Evolutionary conservation across 106 monocot genomes (phyloP).

Genomic region (Cymbidium sinense): DNA sequence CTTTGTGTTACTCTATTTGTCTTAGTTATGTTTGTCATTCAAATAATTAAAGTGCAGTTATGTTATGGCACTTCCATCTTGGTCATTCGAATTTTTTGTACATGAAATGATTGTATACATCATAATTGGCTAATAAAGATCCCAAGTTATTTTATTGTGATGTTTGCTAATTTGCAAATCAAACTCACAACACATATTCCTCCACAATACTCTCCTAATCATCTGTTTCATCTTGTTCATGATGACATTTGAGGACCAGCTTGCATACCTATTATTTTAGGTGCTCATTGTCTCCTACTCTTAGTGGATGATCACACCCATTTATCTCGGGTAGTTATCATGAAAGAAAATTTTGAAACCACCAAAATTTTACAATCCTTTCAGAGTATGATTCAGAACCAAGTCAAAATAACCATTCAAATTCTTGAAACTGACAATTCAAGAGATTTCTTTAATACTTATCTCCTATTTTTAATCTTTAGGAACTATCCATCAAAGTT

Average conservation of each 20-base stretch:
- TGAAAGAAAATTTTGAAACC: slow-evolving; percentile 1
- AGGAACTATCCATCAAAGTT: slow-evolving; percentile 9
- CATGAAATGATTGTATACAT: neutral
- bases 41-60: neutral
- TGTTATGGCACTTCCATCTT: no score
- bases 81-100: neutral
- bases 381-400: slow-evolving; percentile 1
- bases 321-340: neutral
- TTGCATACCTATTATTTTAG: neutral
- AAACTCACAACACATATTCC: neutral
- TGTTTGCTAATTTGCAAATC: neutral
- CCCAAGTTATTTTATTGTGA: neutral
- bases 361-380: neutral
- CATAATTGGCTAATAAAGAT: neutral
- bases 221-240: neutral
- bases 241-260: neutral
- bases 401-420: no score
- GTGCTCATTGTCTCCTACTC: neutral
- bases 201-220: neutral
- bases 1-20: no score
- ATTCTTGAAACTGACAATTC: slow-evolving; percentile 5
- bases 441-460: neutral
- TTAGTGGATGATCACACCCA: slow-evolving; percentile 15
- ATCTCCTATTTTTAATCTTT: neutral
- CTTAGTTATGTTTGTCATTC: neutral